phyloP scores from a whole-genome alignment of 306 rosid species.

The Rosa rugosa region DNA sequence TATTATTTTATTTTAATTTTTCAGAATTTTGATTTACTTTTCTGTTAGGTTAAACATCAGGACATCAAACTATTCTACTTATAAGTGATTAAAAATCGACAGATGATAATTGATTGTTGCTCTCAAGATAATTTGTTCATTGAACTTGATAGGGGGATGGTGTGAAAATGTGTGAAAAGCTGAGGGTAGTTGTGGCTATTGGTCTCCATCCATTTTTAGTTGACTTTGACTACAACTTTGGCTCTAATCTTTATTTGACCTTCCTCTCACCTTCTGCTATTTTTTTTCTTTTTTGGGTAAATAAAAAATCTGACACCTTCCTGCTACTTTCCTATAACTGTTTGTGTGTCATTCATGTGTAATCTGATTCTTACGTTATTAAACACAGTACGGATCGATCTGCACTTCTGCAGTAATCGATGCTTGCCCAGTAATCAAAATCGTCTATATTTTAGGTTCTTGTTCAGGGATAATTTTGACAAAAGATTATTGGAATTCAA shows the following conservation, averaged over 20 bases:
- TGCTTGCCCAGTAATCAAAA: not conserved
- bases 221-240: constrained; percentile 18
- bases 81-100: too few species aligned
- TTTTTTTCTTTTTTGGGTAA: too few species aligned
- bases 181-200: not conserved
- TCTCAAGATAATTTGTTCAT: too few species aligned
- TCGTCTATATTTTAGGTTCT: too few species aligned
- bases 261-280: not conserved
- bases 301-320: not conserved
- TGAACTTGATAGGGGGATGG: not conserved
- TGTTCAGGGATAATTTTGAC: too few species aligned
- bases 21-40: too few species aligned
- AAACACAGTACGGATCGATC: not conserved
- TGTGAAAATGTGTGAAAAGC: not conserved
- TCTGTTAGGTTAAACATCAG: too few species aligned
- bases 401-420: not conserved
- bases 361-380: not conserved
- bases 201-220: not conserved
- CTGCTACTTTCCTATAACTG: not conserved
- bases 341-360: not conserved
- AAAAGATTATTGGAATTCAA: too few species aligned
- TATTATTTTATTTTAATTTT: too few species aligned
- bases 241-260: not conserved
- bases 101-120: too few species aligned
- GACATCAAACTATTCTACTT: too few species aligned